Evolutionary conservation across 805 yeast species (phyloP), one percentile per base, ranked within the genome.

Genomic region (Brettanomyces bruxellensis): DNA sequence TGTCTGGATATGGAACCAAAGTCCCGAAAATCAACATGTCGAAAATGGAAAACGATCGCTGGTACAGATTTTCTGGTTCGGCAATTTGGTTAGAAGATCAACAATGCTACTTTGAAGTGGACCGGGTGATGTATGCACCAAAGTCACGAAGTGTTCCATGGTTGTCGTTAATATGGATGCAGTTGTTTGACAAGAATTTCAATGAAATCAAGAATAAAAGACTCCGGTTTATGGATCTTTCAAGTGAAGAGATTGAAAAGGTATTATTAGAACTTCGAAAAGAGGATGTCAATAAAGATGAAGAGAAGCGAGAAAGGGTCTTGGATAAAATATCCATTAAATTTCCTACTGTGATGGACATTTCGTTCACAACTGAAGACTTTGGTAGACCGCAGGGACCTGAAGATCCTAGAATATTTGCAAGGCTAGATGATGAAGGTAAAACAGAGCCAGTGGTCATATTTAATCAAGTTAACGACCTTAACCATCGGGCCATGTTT

Each of bases 71-170:
- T 45, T 72, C 78, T 5, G 78, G 78, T 1, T 69, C 78, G 1
- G 67, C 76, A 1, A 75, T 75, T n/a, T 76, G 79, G 79, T 55
- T 77, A 25, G 71, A 68, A 38, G 70, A 70, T 36, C 74, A 73
- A 51, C 72, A 75, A 25, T 68, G 73, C 22, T 78, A 75, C 57
- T 57, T 72, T 50, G 64, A 73, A 62, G 70, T 69, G 14, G 68
- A 75, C 18, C 59, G 79, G 47, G 55, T 74, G 18, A 55, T 67
- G 22, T 75, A 72, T 54, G 61, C 61, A 4, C 62, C 62, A 5
- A 49, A 53, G 3, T 48, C 51, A 5, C 61, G 67, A 49, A 61
- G 57, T 44, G 57, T 58, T 41, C 75, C 78, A 1, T 50, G 62
- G 12, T 56, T 68, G 28, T 69, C 75, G 8, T 60, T 73, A 34